Evolutionary conservation across 1,139 yeast species (phyloP), one percentile per base, ranked within the genome.

Genomic region (Torulaspora pretoriensis): DNA sequence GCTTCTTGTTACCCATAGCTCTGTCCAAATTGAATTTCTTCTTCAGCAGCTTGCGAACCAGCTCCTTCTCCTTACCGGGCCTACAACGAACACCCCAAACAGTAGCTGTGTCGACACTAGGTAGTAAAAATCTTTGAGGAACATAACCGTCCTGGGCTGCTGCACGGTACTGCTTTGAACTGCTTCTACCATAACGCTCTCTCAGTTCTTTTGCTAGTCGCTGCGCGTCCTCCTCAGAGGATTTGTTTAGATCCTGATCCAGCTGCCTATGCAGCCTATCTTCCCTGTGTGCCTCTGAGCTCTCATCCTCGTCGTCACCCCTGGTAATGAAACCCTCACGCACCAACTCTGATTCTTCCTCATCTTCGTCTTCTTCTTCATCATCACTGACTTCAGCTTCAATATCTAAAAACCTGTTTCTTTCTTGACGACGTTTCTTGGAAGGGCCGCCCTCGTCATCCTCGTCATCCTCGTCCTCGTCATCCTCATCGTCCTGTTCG

Each of bases 301-400:
- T 79, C 12, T 72, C 78, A 26, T 77, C 83, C 19, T 73, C 77
- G 51, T 83, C 95, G 55, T 84, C 95, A 23, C 65, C 63, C 27
- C 57, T 58, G 3, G 74, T 79, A 53, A 83, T 79, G 62, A 83
- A 83, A 61, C 87, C 96, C 61, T 89, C 95, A 58, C 90, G 78
- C 46, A 85, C 78, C 34, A 87, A 70, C 53, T 85, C 97, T 8
- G 92, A 96, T 57, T 88, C 97, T 55, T 88, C 96, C 49, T 89
- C 97, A 55, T 90, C 97, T 40, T 88, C 83, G 32, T 83, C 90
- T 33, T 92, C 98, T 54, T 92, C 98, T 48, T 92, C 98, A 56
- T 92, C 98, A 50, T 92, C 97, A 65, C 94, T 96, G 47, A 92
- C 99, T 65, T 92, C 98, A 48, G 99, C 99, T 73, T 92, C 98